phyloP scores from a whole-genome alignment of 75 land plant genomes.

The Chamaecyparis obtusa region DNA sequence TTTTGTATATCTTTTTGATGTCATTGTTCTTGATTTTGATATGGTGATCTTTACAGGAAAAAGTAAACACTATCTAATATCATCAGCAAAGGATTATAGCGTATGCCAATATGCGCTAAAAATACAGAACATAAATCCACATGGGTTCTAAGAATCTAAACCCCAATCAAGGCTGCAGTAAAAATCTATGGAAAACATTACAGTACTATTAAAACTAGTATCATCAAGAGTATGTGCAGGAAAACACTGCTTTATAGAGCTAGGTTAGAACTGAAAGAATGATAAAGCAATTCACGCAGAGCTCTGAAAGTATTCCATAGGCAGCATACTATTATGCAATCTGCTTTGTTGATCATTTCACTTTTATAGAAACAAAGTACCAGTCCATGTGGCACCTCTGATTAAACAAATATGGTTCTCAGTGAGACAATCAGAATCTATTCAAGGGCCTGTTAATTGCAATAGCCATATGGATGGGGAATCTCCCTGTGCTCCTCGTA shows the following conservation, averaged over 20 bases:
- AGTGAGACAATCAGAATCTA: background rate
- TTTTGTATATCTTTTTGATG: background rate
- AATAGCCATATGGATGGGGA: background rate
- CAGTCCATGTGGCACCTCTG: background rate
- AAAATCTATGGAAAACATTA: background rate
- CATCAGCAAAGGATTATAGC: background rate
- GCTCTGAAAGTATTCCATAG: background rate
- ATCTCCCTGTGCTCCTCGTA: background rate
- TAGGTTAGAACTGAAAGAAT: background rate
- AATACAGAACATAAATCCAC: too few relatives aligned
- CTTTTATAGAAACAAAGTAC: background rate
- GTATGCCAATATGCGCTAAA: background rate
- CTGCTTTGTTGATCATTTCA: background rate
- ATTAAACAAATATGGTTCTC: background rate
- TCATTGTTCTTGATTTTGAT: background rate
- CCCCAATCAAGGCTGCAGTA: background rate
- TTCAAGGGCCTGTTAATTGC: background rate
- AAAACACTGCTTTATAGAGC: background rate
- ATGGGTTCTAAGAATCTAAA: background rate
- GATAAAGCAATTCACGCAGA: background rate
- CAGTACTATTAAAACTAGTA: background rate
- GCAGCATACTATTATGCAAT: background rate
- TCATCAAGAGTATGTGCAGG: background rate
- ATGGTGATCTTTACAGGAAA: background rate
- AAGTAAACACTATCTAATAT: background rate